Base-by-base conservation (phyloP, 176 grass and related monocot species). In the Olyra latifolia region DNA sequence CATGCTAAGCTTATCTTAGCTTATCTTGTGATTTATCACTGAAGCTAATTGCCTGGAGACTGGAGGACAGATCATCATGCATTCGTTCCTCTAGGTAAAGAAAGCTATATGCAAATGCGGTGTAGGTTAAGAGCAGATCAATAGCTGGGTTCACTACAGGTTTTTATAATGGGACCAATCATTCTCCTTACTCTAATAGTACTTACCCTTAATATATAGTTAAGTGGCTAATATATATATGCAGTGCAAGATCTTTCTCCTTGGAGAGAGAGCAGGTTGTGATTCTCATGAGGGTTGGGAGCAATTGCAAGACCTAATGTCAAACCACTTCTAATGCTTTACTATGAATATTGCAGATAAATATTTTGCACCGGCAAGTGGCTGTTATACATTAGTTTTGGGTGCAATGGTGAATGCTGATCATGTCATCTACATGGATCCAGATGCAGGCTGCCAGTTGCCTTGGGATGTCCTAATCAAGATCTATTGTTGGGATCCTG, bases 31-130 rank as follows among this genome's bases (percentile, higher is more conserved):
- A 68, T 71, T 28, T 25, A 82, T 87, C 52, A 25, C 20, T 41
- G 63, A 82, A 71, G 56, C 82, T 82, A 73, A 82, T 66, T 56
- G 22, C 50, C 42, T 69, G 57, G 74, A 73, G 23, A 32, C 68
- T 88, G 81, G 81, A 74, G 4, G 50, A 74, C 81, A 80, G 41
- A 80, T 88, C 72, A 82, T 69, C 43, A n/a, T 74, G 32, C 69
- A 88, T 69, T 68, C 74, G 23, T 62, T 53, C 32, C n/a, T 52
- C 59, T 15, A 22, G 56, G 66, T 64, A 83, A 80, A 66, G 44
- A 82, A 82, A 80, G 60, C 10, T 49, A 66, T 80, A 19, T 17
- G 5, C 57, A 78, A 72, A 80, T 50, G 40, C 0, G 0, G 40
- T 57, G 60, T 39, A 50, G 1, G 13, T 45, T 69, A 80, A 68